Base-by-base conservation (phyloP, 2,329 filamentous ascomycete genomes). In the Blastomyces emzantsi region DNA sequence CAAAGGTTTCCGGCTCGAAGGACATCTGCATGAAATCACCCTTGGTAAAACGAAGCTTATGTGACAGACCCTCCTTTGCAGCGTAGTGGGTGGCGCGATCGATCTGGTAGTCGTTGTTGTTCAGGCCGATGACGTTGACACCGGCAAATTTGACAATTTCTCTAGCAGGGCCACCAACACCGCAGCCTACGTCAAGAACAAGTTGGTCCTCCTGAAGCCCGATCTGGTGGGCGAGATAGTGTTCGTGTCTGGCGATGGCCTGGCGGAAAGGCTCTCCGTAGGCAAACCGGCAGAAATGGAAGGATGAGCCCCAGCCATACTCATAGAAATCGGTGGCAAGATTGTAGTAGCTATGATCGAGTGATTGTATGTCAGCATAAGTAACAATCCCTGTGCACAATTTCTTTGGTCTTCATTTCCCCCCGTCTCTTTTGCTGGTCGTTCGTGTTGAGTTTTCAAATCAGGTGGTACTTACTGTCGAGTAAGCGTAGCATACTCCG, bases 101-200 rank as follows among this genome's bases (percentile, higher is more conserved):
- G 69, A 97, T 96, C 81, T 97, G 94, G 82, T 99, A 99, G 80
- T 97, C 91, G 78, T 97, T 97, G 86, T 97, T 97, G 86, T 97
- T 99, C 75, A 97, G 80, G 54, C 94, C 94, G 30, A 91, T 88
- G 67, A 97, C 85, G 71, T 97, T 91, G 70, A 86, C 89, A 66
- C 90, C 93, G 13, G 90, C 89, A 80, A 99, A 99, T 80, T 95
- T 95, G 79, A 90, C 90, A 72, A 99, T 97, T 81, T 97, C 92
- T 66, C 92, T 86, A 7, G 93, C 94, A 28, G 94, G 94, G 57
- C 94, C 94, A 72, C 94, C 94, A 63, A 97, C 92, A 83, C 94
- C 94, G 73, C 94, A 99, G 66, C 94, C 94, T 65, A 99, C 94
- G 73, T 99, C 94, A 39, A 99, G 83, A 22, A 97, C 93, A 73